These are phyloP conservation scores for Cystobasidium ongulense DNA, from an alignment of 768 basidiomycete genomes.

Conservation along the genomic window DNA sequence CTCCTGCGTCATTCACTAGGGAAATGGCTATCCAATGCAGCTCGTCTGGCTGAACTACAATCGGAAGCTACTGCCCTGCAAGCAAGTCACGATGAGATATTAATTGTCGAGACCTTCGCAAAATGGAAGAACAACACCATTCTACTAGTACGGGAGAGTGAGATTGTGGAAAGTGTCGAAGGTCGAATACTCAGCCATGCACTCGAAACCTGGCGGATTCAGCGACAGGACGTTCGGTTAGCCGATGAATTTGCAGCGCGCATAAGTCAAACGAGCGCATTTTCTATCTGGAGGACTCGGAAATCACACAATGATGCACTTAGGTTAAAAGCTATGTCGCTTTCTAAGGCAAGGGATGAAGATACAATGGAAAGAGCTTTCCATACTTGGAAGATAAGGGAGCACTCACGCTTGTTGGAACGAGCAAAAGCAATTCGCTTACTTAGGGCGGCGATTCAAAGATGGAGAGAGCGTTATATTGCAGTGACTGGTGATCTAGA, in stretches of 20 bases:
- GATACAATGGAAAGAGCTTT: background rate
- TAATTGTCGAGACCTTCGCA: background rate
- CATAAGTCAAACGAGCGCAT: background rate
- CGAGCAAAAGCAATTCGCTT: background rate
- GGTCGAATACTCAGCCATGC: background rate
- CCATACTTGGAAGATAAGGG: background rate
- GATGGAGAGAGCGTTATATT: background rate
- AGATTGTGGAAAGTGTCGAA: background rate
- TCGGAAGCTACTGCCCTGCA: background rate
- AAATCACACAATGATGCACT: background rate
- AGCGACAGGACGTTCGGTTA: background rate
- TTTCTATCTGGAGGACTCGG: background rate
- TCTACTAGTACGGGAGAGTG: background rate
- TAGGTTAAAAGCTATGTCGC: background rate
- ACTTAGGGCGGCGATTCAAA: background rate
- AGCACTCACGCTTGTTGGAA: slow-evolving; percentile 1
- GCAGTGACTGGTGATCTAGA: background rate
- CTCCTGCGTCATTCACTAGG: background rate
- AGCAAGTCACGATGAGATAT: background rate
- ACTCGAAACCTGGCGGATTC: background rate
- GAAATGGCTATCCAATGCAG: slow-evolving; percentile 7
- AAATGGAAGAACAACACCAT: background rate
- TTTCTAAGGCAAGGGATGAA: background rate
- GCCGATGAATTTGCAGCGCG: background rate
- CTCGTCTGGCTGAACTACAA: background rate